These are phyloP conservation scores for Ogataea polymorpha DNA, from an alignment of 805 yeast species.

Conservation along the genomic window DNA sequence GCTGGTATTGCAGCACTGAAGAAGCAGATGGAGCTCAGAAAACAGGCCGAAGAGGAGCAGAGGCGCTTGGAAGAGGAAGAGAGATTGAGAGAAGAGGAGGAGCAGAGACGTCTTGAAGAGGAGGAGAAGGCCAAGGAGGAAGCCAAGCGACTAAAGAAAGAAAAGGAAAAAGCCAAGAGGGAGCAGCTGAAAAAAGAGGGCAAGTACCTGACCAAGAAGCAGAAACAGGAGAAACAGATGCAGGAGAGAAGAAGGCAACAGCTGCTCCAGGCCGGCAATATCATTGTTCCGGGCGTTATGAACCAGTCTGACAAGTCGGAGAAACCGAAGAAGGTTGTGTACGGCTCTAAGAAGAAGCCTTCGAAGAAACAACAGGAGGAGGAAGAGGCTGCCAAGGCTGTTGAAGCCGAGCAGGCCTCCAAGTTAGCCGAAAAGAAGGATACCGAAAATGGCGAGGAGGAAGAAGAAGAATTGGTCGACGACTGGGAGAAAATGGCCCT, in stretches of 20 bases:
- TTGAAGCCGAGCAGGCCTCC: conserved; percentile 32
- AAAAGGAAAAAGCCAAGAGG: conserved; percentile 78
- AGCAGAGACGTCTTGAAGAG: conserved; percentile 46
- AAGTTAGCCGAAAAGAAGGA: conserved; percentile 41
- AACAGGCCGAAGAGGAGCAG: conserved; percentile 84
- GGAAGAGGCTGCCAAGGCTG: conserved; percentile 29
- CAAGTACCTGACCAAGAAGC: conserved; percentile 88
- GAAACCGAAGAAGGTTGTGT: conserved; percentile 67
- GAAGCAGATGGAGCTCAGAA: conserved; percentile 83
- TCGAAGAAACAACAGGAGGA: conserved; percentile 32
- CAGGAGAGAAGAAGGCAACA: conserved; percentile 88
- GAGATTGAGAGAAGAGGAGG: conserved; percentile 46
- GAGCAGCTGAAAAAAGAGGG: conserved; percentile 97
- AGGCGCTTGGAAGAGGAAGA: conserved; percentile 70
- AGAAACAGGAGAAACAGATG: conserved; percentile 84
- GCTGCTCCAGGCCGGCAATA: conserved; percentile 68
- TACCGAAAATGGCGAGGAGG: conserved; percentile 58
- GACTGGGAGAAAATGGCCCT: conserved; percentile 82
- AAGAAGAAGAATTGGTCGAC: conserved; percentile 51
- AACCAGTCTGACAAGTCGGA: conserved; percentile 18
- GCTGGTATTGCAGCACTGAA: conserved; percentile 91
- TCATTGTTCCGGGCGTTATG: conserved; percentile 71
- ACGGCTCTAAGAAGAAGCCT: conserved; percentile 67
- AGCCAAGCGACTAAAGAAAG: conserved; percentile 68
- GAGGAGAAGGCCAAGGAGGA: conserved; percentile 67